Percentiles rank a stretch among this genome's conserved stretches.
These are phyloP conservation scores for Pseudogymnoascus sp. DNA, from an alignment of 2,329 filamentous ascomycete genomes.

Conservation along the genomic window DNA sequence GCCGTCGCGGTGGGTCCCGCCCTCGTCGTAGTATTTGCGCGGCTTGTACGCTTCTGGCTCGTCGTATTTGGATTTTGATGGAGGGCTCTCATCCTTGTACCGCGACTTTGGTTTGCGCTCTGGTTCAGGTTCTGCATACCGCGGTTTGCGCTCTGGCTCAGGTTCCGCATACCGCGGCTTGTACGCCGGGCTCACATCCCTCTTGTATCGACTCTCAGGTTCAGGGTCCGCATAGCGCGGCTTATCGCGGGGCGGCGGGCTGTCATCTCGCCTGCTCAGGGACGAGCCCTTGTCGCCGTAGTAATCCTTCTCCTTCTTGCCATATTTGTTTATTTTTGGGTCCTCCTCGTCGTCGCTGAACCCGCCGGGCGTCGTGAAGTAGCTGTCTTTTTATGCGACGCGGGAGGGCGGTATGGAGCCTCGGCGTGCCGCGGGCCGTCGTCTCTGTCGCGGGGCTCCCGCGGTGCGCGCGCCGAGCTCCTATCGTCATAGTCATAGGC, in stretches of 20 bases:
- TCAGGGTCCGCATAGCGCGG: neutral
- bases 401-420: neutral
- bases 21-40: conserved; percentile 8
- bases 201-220: conserved; percentile 2
- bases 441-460: conserved; percentile 4
- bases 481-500: neutral
- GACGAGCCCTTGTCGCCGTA: neutral
- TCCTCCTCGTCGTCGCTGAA: neutral
- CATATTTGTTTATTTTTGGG: neutral
- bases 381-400: conserved; percentile 5
- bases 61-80: neutral
- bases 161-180: neutral
- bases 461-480: neutral
- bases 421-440: conserved; percentile 4
- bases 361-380: conserved; percentile 6
- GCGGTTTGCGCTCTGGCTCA: neutral
- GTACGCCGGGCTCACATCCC: neutral
- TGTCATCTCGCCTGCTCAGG: neutral
- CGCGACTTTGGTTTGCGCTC: neutral
- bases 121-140: neutral
- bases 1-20: neutral
- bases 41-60: conserved; percentile 1
- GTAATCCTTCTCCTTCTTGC: neutral
- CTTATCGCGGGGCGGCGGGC: conserved; percentile 4
- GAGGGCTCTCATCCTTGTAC: neutral